Evolutionary conservation across 306 rosid species (phyloP), one percentile per base, ranked within the genome.

Genomic region (Echinosophora koreensis): DNA sequence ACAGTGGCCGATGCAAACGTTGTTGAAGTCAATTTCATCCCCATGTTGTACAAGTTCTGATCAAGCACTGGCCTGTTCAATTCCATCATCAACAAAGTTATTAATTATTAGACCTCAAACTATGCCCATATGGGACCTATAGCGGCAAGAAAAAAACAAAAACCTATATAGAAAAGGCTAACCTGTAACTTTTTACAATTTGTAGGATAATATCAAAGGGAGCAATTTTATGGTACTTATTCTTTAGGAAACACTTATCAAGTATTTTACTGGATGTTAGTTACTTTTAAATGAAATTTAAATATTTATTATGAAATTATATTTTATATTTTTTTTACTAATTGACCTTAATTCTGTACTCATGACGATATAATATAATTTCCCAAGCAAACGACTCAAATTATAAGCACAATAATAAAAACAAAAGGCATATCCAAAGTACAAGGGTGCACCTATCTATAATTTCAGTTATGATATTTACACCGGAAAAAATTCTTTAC

Each of bases 1-100:
- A 91, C 76, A 2, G 77, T 77, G 56, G 97, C 97, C 4, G 99
- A 87, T 46, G 97, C 88, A 84, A 90, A 96, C 49, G 99, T 96
- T 81, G 99, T 97, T 28, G 99, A 88, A 60, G 99, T 93, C 85
- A 69, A 51, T 82, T 92, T 87, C 96, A 96, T 88, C 6, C 99
- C 99, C 94, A 96, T 58, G 82, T 88, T 88, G 85, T 93, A 96
- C 46, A 91, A 66, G 73, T 96, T 96, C 78, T 96, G 99, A 82
- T 96, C 99, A 10, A 96, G 92, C 61, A 96, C 99, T 30, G 99
- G 99, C 88, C 99, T 96, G 97, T 46, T 69, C 57, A 15, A 57
- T 58, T 73, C 65, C 60, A 66, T 77, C 65, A 66, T 44, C 46
- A 65, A 54, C 55, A 62, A 39, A 61, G 7, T 76, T 54, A 71